Conservation (phyloP, 164 flowering plant genomes). For the Tetrastigma voinierianum region DNA sequence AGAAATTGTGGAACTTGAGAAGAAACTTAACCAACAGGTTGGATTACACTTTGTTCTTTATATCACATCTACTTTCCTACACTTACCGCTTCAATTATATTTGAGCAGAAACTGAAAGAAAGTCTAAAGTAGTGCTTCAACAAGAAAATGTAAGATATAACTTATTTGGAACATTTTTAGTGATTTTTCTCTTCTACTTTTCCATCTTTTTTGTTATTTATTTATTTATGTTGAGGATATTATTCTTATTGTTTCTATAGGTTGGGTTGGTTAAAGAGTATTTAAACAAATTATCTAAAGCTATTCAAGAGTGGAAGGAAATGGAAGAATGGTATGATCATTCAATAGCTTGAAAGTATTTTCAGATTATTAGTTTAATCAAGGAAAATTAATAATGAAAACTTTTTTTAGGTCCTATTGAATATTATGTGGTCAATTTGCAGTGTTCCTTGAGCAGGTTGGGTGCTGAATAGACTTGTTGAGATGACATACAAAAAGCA, state of each 20-base stretch:
- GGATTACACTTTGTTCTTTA: not conserved
- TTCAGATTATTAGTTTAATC: not conserved
- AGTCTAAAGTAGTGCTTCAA: not conserved
- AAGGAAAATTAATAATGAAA: not conserved
- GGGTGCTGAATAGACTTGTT: slow-evolving; percentile 72
- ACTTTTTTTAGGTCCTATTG: no score
- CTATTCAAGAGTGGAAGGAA: slow-evolving; percentile 37
- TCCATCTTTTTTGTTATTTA: not conserved
- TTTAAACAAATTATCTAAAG: slow-evolving; percentile 42
- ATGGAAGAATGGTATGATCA: slow-evolving; percentile 41
- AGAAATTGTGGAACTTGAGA: slow-evolving; percentile 52
- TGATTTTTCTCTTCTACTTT: not conserved
- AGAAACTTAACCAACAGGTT: slow-evolving; percentile 58
- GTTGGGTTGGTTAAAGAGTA: slow-evolving; percentile 43
- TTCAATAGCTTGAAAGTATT: slow-evolving; percentile 1
- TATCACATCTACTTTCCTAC: not conserved
- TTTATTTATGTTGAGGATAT: not conserved
- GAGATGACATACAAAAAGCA: slow-evolving; percentile 74
- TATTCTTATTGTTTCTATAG: slow-evolving; percentile 34
- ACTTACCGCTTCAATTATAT: not conserved
- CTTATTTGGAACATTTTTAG: not conserved
- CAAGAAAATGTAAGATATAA: not conserved
- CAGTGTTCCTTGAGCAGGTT: slow-evolving; percentile 72
- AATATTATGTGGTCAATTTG: slow-evolving; percentile 16
- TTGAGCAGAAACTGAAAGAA: not conserved